Percentiles rank a stretch among this genome's conserved stretches.
Evolutionary conservation across 768 basidiomycete genomes (phyloP).

Genomic region (Collybia mongolica): DNA sequence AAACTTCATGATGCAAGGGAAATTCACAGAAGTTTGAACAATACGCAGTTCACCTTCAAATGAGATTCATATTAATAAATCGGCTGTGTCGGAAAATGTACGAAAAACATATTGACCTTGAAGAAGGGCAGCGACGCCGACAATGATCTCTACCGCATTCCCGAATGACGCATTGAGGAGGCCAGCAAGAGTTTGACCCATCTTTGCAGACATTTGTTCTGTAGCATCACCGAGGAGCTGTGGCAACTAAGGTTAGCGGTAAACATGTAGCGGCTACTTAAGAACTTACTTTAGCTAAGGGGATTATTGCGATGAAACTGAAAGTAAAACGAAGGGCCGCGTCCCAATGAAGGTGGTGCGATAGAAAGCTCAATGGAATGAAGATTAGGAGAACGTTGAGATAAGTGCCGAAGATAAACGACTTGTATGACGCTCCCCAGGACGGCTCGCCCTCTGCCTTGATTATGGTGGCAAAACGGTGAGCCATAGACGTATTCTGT

Average conservation of each 20-base stretch:
- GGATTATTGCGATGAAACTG: conserved; percentile 82
- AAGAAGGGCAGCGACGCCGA: conserved; percentile 80
- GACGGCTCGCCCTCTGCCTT: conserved; percentile 65
- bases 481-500: conserved; percentile 22
- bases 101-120: conserved; percentile 47
- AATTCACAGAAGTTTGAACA: conserved; percentile 83
- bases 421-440: conserved; percentile 54
- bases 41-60: conserved; percentile 72
- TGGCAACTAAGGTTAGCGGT: neutral
- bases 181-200: conserved; percentile 86
- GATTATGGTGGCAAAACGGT: conserved; percentile 38
- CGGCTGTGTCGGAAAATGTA: neutral
- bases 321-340: conserved; percentile 70
- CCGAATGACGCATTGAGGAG: conserved; percentile 84
- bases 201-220: conserved; percentile 72
- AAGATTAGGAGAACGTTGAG: conserved; percentile 78
- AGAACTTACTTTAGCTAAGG: conserved; percentile 71
- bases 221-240: conserved; percentile 81
- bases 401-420: conserved; percentile 65
- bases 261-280: conserved; percentile 3
- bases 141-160: conserved; percentile 87
- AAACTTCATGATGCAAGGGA: neutral
- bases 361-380: conserved; percentile 68
- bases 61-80: conserved; percentile 1
- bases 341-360: conserved; percentile 74